These are phyloP conservation scores for Waltergamsia citrina DNA, from an alignment of 2,329 filamentous ascomycete genomes.

Conservation along the genomic window DNA sequence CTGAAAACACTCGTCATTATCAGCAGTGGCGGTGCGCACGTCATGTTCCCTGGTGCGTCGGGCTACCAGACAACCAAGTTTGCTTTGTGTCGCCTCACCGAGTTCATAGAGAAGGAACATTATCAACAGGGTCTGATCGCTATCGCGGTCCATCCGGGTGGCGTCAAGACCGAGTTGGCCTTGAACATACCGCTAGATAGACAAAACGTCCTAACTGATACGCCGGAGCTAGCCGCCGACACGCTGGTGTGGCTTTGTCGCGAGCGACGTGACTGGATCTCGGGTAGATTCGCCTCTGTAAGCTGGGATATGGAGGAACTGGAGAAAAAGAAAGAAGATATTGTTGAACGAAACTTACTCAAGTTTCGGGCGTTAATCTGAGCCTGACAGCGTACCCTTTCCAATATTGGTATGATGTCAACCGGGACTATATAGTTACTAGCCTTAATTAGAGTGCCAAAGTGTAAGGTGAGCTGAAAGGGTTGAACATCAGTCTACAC, in stretches of 20 bases:
- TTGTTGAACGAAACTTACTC: conserved; percentile 16
- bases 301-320: conserved; percentile 21
- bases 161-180: conserved; percentile 23
- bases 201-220: conserved; percentile 8
- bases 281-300: conserved; percentile 15
- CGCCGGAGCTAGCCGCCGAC: conserved; percentile 13
- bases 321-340: conserved; percentile 16
- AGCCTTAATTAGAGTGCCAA: background rate
- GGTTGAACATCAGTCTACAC: no score
- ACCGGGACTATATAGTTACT: background rate
- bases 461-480: no score
- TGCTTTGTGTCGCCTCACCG: conserved; percentile 36
- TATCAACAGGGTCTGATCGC: conserved; percentile 27
- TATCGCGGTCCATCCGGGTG: conserved; percentile 28
- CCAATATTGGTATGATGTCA: background rate
- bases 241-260: conserved; percentile 16
- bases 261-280: conserved; percentile 24
- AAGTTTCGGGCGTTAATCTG: conserved; percentile 9
- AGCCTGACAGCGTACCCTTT: background rate
- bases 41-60: conserved; percentile 2
- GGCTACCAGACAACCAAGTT: conserved; percentile 39
- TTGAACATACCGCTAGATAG: conserved; percentile 9
- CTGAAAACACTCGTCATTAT: conserved; percentile 36
- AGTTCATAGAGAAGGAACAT: conserved; percentile 37
- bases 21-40: conserved; percentile 8